phyloP scores from a whole-genome alignment of 441 rosid species.

The Gossypium gossypioides region DNA sequence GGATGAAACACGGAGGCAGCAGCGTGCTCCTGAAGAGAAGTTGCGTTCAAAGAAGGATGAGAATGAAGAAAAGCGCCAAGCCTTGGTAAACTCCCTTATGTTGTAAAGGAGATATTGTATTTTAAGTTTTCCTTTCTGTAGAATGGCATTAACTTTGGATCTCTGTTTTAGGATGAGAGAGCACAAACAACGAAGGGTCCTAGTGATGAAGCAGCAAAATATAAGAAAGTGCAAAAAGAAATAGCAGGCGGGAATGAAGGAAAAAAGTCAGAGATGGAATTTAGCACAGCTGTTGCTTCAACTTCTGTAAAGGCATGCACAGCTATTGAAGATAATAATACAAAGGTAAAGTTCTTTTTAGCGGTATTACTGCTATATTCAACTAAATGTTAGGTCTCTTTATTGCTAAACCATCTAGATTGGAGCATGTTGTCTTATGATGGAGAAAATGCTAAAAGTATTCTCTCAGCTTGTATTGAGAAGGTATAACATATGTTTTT shows the following conservation, averaged over 20 bases:
- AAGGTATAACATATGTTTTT: not conserved
- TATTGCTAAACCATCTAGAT: not conserved
- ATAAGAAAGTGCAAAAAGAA: constrained; percentile 21
- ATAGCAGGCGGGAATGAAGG: constrained; percentile 18
- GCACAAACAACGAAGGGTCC: constrained; percentile 30
- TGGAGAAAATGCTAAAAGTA: not conserved
- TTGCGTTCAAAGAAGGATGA: constrained; percentile 34
- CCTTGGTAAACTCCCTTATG: constrained; percentile 31
- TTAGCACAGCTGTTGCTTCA: constrained; percentile 19
- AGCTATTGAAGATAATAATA: constrained; percentile 23
- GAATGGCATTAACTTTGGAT: constrained; percentile 13
- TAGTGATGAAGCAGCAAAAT: constrained; percentile 16
- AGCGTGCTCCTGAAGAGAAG: constrained; percentile 44
- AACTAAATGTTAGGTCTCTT: not conserved
- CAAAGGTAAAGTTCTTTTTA: constrained; percentile 40
- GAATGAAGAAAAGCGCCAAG: constrained; percentile 36
- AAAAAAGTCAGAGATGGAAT: constrained; percentile 22
- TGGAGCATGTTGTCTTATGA: not conserved
- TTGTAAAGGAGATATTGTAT: not conserved
- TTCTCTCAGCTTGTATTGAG: not conserved
- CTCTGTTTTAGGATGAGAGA: constrained; percentile 29
- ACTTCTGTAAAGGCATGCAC: constrained; percentile 24
- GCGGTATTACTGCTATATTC: not conserved
- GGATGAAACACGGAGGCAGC: constrained; percentile 52
- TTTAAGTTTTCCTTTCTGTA: not conserved